phyloP scores from a whole-genome alignment of 106 monocot species.

The Phalaenopsis aphrodite region DNA sequence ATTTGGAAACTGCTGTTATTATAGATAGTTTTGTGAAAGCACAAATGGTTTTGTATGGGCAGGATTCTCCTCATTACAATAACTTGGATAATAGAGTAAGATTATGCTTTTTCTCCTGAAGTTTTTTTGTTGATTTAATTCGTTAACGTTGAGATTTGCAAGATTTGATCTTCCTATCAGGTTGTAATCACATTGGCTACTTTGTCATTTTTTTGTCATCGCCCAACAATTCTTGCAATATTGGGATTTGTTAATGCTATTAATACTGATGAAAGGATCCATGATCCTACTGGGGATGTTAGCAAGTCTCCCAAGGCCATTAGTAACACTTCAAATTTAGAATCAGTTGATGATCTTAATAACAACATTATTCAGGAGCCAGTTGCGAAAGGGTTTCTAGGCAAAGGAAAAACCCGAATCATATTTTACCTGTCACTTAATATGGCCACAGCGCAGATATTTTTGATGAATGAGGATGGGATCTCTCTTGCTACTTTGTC shows the following conservation, averaged over 20 bases:
- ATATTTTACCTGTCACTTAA: conserved; percentile 72
- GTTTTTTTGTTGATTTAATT: not conserved
- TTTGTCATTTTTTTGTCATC: conserved; percentile 86
- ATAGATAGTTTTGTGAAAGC: conserved; percentile 92
- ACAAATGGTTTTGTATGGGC: conserved; percentile 70
- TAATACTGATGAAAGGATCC: conserved; percentile 38
- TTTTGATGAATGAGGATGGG: conserved; percentile 83
- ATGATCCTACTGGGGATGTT: not conserved
- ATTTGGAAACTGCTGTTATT: conserved; percentile 22
- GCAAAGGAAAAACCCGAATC: conserved; percentile 72
- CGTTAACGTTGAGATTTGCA: not conserved
- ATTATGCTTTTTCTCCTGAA: not conserved
- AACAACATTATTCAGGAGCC: conserved; percentile 25
- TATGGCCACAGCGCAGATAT: conserved; percentile 79
- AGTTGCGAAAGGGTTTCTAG: conserved; percentile 58
- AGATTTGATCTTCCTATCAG: conserved; percentile 25
- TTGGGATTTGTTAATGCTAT: conserved; percentile 78
- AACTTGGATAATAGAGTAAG: conserved; percentile 71
- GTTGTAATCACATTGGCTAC: conserved; percentile 69
- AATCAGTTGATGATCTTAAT: conserved; percentile 11
- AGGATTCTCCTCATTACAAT: conserved; percentile 67
- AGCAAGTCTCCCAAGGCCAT: conserved; percentile 11
- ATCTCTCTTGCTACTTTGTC: conserved; percentile 63
- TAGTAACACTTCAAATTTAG: not conserved
- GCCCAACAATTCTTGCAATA: conserved; percentile 89